Evolutionary conservation across 805 yeast genomes (phyloP).

Genomic region (Candida caryicola): DNA sequence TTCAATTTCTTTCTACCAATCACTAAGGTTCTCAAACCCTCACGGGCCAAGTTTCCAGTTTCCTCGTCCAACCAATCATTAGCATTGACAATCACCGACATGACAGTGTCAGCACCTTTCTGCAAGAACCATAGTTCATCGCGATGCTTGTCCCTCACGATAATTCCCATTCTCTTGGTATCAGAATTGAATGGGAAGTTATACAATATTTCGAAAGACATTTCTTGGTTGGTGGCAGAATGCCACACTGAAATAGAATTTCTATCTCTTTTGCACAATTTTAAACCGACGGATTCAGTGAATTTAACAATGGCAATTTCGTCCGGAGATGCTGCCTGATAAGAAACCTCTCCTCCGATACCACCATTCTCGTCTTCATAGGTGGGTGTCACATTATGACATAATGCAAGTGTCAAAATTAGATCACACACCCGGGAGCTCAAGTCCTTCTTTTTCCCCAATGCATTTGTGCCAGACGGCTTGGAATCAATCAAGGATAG

Average conservation of each 20-base stretch:
- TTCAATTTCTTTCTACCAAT: slow-evolving; percentile 79
- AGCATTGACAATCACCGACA: slow-evolving; percentile 75
- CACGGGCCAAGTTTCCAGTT: slow-evolving; percentile 96
- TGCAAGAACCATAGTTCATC: slow-evolving; percentile 81
- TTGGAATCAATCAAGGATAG: slow-evolving; percentile 21
- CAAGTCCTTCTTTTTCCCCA: slow-evolving; percentile 59
- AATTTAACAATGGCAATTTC: slow-evolving; percentile 95
- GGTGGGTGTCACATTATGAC: slow-evolving; percentile 97
- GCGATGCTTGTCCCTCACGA: slow-evolving; percentile 59
- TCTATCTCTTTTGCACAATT: slow-evolving; percentile 80
- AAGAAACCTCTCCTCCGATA: slow-evolving; percentile 45
- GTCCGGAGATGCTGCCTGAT: slow-evolving; percentile 98
- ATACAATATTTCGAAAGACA: slow-evolving; percentile 68
- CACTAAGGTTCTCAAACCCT: slow-evolving; percentile 92
- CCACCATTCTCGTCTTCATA: slow-evolving; percentile 65
- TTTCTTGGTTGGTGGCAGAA: slow-evolving; percentile 47
- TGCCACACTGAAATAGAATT: slow-evolving; percentile 67
- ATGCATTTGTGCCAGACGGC: slow-evolving; percentile 7
- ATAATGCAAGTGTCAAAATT: slow-evolving; percentile 79
- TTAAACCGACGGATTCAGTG: slow-evolving; percentile 81
- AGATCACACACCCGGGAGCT: slow-evolving; percentile 76
- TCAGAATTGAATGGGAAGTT: slow-evolving; percentile 95
- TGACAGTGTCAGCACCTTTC: slow-evolving; percentile 97
- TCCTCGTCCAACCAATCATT: slow-evolving; percentile 98
- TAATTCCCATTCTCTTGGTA: slow-evolving; percentile 92